Evolutionary conservation across 176 grass and related monocot species (phyloP), one percentile per base, ranked within the genome.

Genomic region (Musa itinerans): DNA sequence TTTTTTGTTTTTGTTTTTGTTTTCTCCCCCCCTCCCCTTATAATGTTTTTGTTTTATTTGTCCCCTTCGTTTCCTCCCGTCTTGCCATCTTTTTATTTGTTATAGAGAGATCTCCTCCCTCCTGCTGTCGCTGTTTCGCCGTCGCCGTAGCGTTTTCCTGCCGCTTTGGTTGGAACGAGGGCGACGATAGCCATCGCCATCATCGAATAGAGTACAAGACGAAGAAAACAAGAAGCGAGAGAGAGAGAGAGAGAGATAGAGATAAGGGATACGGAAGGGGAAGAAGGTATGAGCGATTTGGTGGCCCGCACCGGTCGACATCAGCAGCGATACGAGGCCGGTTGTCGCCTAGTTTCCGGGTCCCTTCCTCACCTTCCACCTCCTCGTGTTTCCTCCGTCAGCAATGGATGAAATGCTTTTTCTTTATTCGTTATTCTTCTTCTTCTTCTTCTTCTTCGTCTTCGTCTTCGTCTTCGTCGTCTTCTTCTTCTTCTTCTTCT

Each of bases 271-370:
- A 65, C 27, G 55, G 69, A 53, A 50, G 54, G 54, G 20, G 34
- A 21, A 50, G 57, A 72, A n/a, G 73, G 68, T 49, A 99, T 99
- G 95, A 92, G 95, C 80, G 95, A 99, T 88, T 79, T 99, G 66
- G 91, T 99, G 76, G 95, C 95, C 50, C 95, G 95, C 75, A 99
- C 95, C 72, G 95, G 95, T 71, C 88, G 95, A 57, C 95, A 99
- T 76, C 95, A 99, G 86, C 95, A 99, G 88, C 95, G 95, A 26
- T 99, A 99, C 77, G 88, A 94, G 77, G 95, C 74, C 29, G 88
- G 91, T 59, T 81, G 88, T 76, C 91, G 91, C 53, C 86, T 99
- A 65, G 85, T 99, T 74, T 90, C 95, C 50, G 91, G 95, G 95
- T 94, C 43, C 76, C 19, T 17, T 17, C 68, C 79, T 78, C 63